Evolutionary conservation across 1,284 basidiomycete genomes (phyloP).

Genomic region (Hortiboletus rubellus): DNA sequence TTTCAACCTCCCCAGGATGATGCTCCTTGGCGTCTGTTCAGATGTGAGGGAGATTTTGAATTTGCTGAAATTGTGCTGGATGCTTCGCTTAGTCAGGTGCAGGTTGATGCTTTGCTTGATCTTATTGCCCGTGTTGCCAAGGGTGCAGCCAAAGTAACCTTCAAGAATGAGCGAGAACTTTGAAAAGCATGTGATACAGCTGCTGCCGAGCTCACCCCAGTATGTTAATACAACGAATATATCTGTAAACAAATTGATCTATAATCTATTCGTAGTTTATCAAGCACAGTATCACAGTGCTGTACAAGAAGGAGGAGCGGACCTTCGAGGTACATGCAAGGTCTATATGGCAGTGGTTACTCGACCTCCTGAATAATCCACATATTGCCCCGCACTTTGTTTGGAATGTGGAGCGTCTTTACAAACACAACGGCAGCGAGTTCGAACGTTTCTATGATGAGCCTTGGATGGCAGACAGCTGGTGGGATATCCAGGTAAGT

Average conservation of each 20-base stretch:
- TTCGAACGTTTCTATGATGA: conserved; percentile 31
- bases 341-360: conserved; percentile 31
- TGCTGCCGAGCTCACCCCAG: not conserved
- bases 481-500: conserved; percentile 35
- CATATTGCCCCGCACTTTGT: conserved; percentile 17
- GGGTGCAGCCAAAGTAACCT: not conserved
- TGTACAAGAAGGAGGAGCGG: not conserved
- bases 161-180: conserved; percentile 6
- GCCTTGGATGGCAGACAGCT: conserved; percentile 31
- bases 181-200: not conserved
- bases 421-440: conserved; percentile 19
- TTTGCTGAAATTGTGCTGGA: conserved; percentile 1
- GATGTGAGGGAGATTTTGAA: not conserved
- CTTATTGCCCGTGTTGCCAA: not conserved
- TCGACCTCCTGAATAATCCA: conserved; percentile 25
- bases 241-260: not conserved
- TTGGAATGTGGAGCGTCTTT: conserved; percentile 13
- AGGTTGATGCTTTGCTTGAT: conserved; percentile 3
- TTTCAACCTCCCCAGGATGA: not conserved
- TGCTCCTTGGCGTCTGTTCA: conserved; percentile 1
- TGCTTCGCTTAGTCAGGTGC: conserved; percentile 1
- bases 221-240: not conserved
- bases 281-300: not conserved
- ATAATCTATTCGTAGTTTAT: not conserved
- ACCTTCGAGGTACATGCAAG: conserved; percentile 2